Evolutionary conservation across 768 basidiomycete genomes (phyloP), one percentile per base, ranked within the genome.

Genomic region (Termitomyces sp.): DNA sequence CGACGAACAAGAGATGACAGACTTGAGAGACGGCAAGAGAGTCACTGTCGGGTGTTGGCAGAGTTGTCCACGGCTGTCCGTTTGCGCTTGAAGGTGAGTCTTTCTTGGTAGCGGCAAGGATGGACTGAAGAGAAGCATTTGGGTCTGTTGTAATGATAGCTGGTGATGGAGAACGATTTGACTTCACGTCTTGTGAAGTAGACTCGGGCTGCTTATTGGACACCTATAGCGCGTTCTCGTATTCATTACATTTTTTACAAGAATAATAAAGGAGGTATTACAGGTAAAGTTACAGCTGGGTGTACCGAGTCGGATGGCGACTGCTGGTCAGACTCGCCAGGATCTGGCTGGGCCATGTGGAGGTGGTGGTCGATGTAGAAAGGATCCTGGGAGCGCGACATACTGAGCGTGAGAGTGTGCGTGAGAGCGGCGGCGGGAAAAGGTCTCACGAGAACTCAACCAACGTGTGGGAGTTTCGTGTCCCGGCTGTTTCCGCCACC

Each of bases 81-180:
- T 75, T 65, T 66, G 80, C 64, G 64, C 74, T 65, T 66, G 80
- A 59, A 59, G 68, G 37, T 63, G 70, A 47, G 66, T 79, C 64
- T 68, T 77, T 67, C 71, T 76, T 70, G 67, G 82, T 59, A 30
- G 83, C 79, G 15, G 80, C 77, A 62, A 84, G 68, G 56, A 82
- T 78, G 48, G 80, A 79, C 56, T 80, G 78, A 50, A 78, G 73
- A 51, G 75, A 78, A 28, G 71, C 75, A 69, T 73, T 75, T 47
- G 75, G 76, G 62, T 76, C 77, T n/a, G 73, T 58, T 21, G 69
- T 46, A 31, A 70, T 58, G 50, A 69, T 63, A 40, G 41, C 26
- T 33, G 61, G 58, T 40, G 63, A 57, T 26, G 73, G 65, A 38
- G 71, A 68, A 57, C 65, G 70, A 31, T 60, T 65, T 33, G 58